Evolutionary conservation across 2,329 filamentous ascomycete species (phyloP).

Genomic region (Hypoxylon sp.): DNA sequence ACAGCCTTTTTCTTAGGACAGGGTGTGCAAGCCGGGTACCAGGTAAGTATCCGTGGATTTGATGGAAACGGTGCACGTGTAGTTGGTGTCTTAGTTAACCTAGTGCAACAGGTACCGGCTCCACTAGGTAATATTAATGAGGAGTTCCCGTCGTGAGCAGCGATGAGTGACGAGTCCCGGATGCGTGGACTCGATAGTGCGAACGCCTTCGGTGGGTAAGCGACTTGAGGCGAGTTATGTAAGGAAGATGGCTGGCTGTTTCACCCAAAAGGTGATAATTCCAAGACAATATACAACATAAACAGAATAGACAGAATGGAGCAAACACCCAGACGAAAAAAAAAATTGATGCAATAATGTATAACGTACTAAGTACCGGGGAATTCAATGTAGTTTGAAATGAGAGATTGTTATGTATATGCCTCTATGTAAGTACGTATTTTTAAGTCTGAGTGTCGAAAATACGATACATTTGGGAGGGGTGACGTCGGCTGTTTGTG

Average conservation of each 20-base stretch:
- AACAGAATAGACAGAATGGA: constrained; percentile 7
- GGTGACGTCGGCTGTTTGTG: constrained; percentile 43
- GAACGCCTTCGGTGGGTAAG: constrained; percentile 41
- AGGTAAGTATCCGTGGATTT: constrained; percentile 35
- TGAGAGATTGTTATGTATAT: background rate
- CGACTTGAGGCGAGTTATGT: constrained; percentile 17
- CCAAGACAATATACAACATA: constrained; percentile 30
- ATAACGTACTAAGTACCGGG: constrained; percentile 1
- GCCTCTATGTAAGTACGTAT: constrained; percentile 16
- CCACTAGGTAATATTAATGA: constrained; percentile 45
- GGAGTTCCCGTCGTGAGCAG: constrained; percentile 24
- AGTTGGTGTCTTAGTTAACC: constrained; percentile 32
- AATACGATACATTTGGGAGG: constrained; percentile 30
- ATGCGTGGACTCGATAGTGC: constrained; percentile 45
- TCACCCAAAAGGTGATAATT: constrained; percentile 29
- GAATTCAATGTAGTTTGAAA: background rate
- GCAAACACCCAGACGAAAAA: constrained; percentile 17
- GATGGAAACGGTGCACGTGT: constrained; percentile 37
- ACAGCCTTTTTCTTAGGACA: constrained; percentile 36
- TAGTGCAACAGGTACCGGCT: constrained; percentile 30
- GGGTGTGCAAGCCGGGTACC: constrained; percentile 35
- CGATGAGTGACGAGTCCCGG: constrained; percentile 41
- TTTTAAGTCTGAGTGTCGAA: constrained; percentile 22
- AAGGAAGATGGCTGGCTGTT: constrained; percentile 26
- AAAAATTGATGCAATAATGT: constrained; percentile 25